Base-by-base conservation (phyloP, 306 rosid genomes). In the Hylodesmum podocarpum region DNA sequence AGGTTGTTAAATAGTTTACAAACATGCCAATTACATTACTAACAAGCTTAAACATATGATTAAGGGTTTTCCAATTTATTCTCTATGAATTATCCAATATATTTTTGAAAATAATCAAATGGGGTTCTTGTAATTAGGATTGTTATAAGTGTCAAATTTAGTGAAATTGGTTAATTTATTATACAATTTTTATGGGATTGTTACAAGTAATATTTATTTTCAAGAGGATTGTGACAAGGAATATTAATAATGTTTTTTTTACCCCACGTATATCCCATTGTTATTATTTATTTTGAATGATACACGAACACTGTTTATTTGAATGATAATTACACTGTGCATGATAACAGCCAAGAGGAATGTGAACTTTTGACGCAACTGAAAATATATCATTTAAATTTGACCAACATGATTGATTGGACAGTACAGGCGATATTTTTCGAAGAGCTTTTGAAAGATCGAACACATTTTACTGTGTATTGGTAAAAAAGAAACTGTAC, bases 391-490 rank as follows among this genome's bases (percentile, higher is more conserved):
- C 29, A 80, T 84, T 62, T 59, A 80, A 77, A 58, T 66, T 80
- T 84, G 87, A 84, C 84, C 67, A 65, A n/a, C 73, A 71, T 76
- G 67, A 57, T 67, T 84, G 87, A 84, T 84, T 84, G 70, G 88
- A 84, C 85, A 78, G 80, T 59, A 84, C 88, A 77, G 73, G 21
- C 64, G 46, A 81, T 61, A 76, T 69, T 75, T 69, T 81, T 71
- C 59, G 14, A 82, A 71, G 31, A 34, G 63, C 78, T 72, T 64
- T 77, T 76, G 29, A 77, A 70, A 63, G 75, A 51, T 58, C 13
- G 44, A 77, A 40, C 73, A 55, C 12, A 59, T 41, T 37, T 81
- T 63, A 76, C 82, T 82, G 85, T 75, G 6, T 33, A 75, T 61
- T 59, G 68, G 81, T 62, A 69, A 81, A 75, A 64, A 75, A 75